Evolutionary conservation across 768 basidiomycete genomes (phyloP).

Genomic region (Crassisporium funariophilum): DNA sequence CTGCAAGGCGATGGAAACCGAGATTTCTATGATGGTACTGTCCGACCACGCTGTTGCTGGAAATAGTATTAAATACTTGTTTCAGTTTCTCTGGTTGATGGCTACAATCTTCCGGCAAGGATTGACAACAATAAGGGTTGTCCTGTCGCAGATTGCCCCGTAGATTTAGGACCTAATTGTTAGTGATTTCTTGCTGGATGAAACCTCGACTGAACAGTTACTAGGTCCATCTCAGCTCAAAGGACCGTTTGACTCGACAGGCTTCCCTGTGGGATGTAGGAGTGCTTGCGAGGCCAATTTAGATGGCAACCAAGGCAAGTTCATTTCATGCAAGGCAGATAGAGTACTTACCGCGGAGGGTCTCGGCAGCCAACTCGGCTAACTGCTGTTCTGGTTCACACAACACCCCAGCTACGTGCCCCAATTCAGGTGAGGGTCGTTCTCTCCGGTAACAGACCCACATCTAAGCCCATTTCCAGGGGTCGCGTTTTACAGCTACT

Average conservation of each 20-base stretch:
- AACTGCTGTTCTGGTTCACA: slow-evolving; percentile 65
- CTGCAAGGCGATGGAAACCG: slow-evolving; percentile 40
- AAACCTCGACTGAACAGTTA: not conserved
- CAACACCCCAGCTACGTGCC: slow-evolving; percentile 55
- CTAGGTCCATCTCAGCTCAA: slow-evolving; percentile 7
- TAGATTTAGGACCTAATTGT: slow-evolving; percentile 57
- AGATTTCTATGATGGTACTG: slow-evolving; percentile 66
- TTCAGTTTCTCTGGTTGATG: slow-evolving; percentile 65
- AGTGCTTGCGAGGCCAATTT: slow-evolving; percentile 54
- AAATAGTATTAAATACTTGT: not conserved
- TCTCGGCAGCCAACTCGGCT: slow-evolving; percentile 32
- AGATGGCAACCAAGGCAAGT: slow-evolving; percentile 42
- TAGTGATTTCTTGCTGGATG: slow-evolving; percentile 1
- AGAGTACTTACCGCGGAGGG: slow-evolving; percentile 25
- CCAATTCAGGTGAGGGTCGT: slow-evolving; percentile 39
- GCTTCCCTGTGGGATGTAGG: slow-evolving; percentile 60
- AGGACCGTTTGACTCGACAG: slow-evolving; percentile 55
- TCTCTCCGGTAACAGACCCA: slow-evolving; percentile 6
- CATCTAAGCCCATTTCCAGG: slow-evolving; percentile 28
- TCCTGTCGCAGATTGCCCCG: slow-evolving; percentile 55
- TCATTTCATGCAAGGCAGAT: not conserved
- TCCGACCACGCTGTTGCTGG: not conserved
- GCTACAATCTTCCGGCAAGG: slow-evolving; percentile 61
- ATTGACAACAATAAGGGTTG: slow-evolving; percentile 62
- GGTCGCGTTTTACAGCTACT: slow-evolving; percentile 41